Conservation (phyloP, 2,329 filamentous ascomycete genomes). For the Aureobasidium namibiae region DNA sequence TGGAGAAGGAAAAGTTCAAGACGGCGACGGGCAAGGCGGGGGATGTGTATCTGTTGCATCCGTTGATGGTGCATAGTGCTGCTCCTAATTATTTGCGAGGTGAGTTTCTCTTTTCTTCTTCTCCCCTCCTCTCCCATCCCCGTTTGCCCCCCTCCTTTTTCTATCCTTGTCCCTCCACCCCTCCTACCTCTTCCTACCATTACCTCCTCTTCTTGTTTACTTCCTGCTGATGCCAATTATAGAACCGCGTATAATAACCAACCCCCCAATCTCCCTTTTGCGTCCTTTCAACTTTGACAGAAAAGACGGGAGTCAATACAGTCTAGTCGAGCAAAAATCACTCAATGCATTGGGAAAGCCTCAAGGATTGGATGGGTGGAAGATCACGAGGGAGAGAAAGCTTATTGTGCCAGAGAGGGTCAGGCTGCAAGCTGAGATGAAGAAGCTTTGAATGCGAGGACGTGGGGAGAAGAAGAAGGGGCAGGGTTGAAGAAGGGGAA, state of each 20-base stretch:
- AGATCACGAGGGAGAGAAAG: slow-evolving; percentile 43
- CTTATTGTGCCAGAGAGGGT: slow-evolving; percentile 42
- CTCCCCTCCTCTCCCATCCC: not conserved
- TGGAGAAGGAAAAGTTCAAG: slow-evolving; percentile 37
- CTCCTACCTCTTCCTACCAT: too few species aligned
- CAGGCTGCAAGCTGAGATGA: slow-evolving; percentile 43
- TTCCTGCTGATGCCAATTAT: not conserved
- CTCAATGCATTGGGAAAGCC: slow-evolving; percentile 40
- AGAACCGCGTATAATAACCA: slow-evolving; percentile 42
- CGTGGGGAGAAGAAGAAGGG: too few species aligned
- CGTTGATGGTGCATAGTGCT: slow-evolving; percentile 51
- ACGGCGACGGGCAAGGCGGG: slow-evolving; percentile 48
- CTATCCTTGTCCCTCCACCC: too few species aligned
- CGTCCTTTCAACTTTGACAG: slow-evolving; percentile 48
- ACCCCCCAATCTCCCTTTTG: slow-evolving; percentile 44
- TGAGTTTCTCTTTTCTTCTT: not conserved
- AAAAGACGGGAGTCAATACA: slow-evolving; percentile 40
- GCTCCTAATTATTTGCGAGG: slow-evolving; percentile 35
- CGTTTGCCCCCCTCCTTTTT: too few species aligned
- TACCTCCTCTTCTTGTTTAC: not conserved
- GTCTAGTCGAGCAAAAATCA: slow-evolving; percentile 49
- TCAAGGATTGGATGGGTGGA: slow-evolving; percentile 42
- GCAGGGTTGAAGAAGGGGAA: too few species aligned
- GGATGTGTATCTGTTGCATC: slow-evolving; percentile 53
- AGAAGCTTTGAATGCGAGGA: slow-evolving; percentile 24